These are phyloP conservation scores for Acacia crassicarpa DNA, from an alignment of 306 rosid genomes.

Conservation along the genomic window DNA sequence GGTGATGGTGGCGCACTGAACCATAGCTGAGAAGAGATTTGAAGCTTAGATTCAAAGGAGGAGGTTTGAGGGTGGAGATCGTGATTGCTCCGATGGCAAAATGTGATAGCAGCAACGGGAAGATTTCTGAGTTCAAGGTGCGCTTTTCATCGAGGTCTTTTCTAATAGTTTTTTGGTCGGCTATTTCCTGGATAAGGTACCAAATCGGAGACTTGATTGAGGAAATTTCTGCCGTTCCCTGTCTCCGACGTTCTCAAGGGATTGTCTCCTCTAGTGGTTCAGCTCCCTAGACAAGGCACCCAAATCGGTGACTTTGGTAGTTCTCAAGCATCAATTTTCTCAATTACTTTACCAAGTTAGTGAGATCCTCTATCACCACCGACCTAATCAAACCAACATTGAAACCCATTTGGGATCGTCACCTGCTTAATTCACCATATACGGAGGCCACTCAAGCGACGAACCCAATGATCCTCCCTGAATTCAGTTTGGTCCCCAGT, in stretches of 20 bases:
- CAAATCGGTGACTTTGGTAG: too few relatives aligned
- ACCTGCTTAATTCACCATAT: constrained; percentile 36
- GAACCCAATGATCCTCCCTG: constrained; percentile 30
- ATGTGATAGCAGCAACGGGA: too few relatives aligned
- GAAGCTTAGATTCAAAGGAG: too few relatives aligned
- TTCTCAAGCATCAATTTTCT: constrained; percentile 57
- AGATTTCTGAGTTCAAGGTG: constrained; percentile 48
- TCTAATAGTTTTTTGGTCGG: constrained; percentile 33
- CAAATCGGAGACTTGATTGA: constrained; percentile 62
- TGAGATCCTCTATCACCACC: background rate
- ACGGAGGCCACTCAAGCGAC: background rate
- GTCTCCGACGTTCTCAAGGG: constrained; percentile 74
- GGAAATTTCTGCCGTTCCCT: constrained; percentile 52
- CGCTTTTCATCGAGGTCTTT: constrained; percentile 63
- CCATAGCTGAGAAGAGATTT: too few relatives aligned
- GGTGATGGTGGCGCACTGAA: too few relatives aligned
- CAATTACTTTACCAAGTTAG: constrained; percentile 56
- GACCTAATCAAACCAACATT: background rate
- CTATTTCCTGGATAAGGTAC: constrained; percentile 54
- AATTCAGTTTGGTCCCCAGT: constrained; percentile 63
- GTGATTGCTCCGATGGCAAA: too few relatives aligned
- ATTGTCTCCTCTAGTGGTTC: constrained; percentile 65
- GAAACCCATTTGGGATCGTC: constrained; percentile 72
- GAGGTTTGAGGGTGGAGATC: too few relatives aligned
- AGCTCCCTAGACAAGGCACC: background rate